These are phyloP conservation scores for Gastrolobium villosum DNA, from an alignment of 306 rosid species.

Conservation along the genomic window DNA sequence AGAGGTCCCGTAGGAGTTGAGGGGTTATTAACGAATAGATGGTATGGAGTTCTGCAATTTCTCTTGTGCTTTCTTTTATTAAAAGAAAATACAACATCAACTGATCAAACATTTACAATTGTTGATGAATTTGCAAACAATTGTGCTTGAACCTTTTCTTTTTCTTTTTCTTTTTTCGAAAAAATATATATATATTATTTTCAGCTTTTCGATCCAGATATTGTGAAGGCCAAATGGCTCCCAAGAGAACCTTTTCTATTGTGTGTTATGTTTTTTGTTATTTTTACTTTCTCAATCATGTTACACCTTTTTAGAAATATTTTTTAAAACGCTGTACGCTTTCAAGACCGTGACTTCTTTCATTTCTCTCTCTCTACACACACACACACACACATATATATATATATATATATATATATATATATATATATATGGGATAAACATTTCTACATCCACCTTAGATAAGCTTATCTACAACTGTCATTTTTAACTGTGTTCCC, in stretches of 20 bases:
- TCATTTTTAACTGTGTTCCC: no score
- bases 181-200: no score
- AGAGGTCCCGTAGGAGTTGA: conserved; percentile 98
- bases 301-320: neutral
- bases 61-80: neutral
- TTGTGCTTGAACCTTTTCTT: neutral
- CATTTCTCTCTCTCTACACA: neutral
- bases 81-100: neutral
- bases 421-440: neutral
- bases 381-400: no score
- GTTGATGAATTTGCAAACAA: neutral
- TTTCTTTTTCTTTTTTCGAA: no score
- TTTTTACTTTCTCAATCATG: conserved; percentile 13
- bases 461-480: no score
- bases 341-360: neutral
- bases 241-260: no score
- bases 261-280: neutral
- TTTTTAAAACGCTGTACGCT: neutral
- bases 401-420: neutral
- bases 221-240: no score
- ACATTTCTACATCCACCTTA: no score
- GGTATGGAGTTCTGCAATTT: conserved; percentile 61
- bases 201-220: no score
- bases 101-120: neutral
- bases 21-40: conserved; percentile 85